Evolutionary conservation across 2,329 filamentous ascomycete species (phyloP).

Genomic region (Bipolaris oryzae): DNA sequence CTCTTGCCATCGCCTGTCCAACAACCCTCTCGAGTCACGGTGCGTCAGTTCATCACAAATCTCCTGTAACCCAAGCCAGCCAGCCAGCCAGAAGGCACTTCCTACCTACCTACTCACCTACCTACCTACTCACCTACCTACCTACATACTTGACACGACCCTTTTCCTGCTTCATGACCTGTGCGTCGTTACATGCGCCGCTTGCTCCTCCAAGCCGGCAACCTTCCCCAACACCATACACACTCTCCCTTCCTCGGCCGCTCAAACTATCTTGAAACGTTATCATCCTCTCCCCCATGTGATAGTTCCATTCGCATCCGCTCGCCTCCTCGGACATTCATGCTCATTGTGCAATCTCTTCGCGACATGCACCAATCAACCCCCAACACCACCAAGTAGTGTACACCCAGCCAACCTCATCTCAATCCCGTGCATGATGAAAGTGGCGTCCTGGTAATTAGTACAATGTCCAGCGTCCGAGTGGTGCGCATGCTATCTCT

Average conservation of each 20-base stretch:
- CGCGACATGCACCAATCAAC: background rate
- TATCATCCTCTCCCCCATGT: background rate
- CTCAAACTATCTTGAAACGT: background rate
- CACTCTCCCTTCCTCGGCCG: background rate
- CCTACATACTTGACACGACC: conserved; percentile 3
- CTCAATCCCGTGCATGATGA: background rate
- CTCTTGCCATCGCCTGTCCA: background rate
- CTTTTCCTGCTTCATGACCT: background rate
- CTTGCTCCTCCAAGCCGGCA: background rate
- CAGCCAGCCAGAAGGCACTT: background rate
- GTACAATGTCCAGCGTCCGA: background rate
- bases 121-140: no score
- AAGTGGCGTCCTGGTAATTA: background rate
- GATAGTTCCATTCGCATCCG: background rate
- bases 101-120: background rate
- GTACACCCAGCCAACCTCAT: background rate
- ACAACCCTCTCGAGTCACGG: conserved; percentile 16
- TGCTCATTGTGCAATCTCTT: background rate
- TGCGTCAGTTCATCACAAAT: conserved; percentile 14
- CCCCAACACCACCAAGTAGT: background rate
- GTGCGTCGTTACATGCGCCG: background rate
- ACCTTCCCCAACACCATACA: background rate
- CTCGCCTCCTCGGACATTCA: background rate
- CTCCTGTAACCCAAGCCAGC: conserved; percentile 2
- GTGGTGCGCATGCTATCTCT: background rate